Percentiles rank a stretch among this genome's conserved stretches.
Conservation (phyloP, 352 stramenopile species). For the Thraustochytrium striatum region DNA sequence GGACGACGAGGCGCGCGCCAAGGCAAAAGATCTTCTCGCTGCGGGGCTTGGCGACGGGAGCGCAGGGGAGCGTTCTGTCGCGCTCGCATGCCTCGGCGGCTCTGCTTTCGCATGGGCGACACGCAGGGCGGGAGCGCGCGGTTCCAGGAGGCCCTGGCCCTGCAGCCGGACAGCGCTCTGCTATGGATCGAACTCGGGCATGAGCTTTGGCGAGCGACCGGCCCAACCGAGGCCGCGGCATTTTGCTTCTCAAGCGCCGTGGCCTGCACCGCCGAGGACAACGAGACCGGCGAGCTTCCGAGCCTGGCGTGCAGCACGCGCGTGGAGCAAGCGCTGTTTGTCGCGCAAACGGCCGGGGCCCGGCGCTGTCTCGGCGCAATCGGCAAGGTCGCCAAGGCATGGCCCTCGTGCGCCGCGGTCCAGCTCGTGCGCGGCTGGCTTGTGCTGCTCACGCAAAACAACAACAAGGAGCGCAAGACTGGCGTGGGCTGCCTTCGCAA, state of each 20-base stretch:
- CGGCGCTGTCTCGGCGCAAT: background rate
- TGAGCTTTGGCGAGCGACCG: too few relatives aligned
- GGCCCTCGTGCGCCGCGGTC: background rate
- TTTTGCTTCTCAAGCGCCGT: background rate
- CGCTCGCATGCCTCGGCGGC: too few relatives aligned
- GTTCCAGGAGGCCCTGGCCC: too few relatives aligned
- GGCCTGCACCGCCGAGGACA: background rate
- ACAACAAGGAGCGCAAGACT: background rate
- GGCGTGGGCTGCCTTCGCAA: background rate
- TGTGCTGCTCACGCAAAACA: background rate
- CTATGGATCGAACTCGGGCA: too few relatives aligned
- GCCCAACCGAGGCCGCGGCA: background rate
- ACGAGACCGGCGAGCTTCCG: background rate
- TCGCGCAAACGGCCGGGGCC: background rate
- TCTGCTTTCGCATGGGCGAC: too few relatives aligned
- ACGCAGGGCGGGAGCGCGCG: too few relatives aligned
- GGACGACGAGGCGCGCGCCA: too few relatives aligned
- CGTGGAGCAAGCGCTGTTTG: background rate
- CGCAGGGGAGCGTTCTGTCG: too few relatives aligned
- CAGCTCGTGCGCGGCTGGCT: slow-evolving; percentile 1
- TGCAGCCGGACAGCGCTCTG: too few relatives aligned
- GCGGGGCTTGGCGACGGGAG: too few relatives aligned
- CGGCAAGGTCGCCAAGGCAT: background rate
- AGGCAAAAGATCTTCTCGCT: too few relatives aligned
- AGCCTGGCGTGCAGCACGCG: background rate